These are phyloP conservation scores for Mucor irregularis DNA, from an alignment of 371 early-diverging fungal species.

Conservation along the genomic window DNA sequence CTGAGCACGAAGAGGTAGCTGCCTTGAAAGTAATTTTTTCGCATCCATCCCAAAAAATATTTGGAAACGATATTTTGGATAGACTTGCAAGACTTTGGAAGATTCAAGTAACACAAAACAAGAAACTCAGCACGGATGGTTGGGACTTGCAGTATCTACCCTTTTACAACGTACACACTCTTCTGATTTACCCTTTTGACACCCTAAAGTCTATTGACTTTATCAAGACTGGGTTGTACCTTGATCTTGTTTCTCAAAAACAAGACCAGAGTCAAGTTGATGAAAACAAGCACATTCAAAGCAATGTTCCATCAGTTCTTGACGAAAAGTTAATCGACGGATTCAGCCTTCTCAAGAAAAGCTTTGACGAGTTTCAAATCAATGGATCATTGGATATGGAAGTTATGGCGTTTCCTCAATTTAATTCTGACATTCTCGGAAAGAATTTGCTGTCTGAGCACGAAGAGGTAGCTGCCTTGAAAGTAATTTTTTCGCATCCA, in stretches of 20 bases:
- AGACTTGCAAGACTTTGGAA: conserved; percentile 9
- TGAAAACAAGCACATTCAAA: background rate
- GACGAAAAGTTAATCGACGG: conserved; percentile 9
- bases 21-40: conserved; percentile 2
- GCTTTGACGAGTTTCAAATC: background rate
- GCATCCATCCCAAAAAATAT: conserved; percentile 8
- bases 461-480: background rate
- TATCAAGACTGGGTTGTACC: conserved; percentile 18
- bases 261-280: background rate
- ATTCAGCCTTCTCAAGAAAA: conserved; percentile 4
- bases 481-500: conserved; percentile 4
- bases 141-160: background rate
- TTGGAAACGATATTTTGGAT: conserved; percentile 9
- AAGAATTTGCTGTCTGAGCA: background rate
- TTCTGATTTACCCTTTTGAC: conserved; percentile 36
- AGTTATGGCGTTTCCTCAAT: conserved; percentile 9
- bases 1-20: background rate
- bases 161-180: conserved; percentile 11
- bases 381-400: conserved; percentile 5
- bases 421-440: background rate
- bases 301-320: conserved; percentile 2
- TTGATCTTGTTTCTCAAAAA: conserved; percentile 3
- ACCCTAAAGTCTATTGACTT: conserved; percentile 15
- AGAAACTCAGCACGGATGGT: background rate
- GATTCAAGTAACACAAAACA: background rate